A percentile compares a stretch with the other conserved stretches of the same genome.
These are phyloP conservation scores for Betula pendula DNA, from an alignment of 306 rosid genomes.

Conservation along the genomic window DNA sequence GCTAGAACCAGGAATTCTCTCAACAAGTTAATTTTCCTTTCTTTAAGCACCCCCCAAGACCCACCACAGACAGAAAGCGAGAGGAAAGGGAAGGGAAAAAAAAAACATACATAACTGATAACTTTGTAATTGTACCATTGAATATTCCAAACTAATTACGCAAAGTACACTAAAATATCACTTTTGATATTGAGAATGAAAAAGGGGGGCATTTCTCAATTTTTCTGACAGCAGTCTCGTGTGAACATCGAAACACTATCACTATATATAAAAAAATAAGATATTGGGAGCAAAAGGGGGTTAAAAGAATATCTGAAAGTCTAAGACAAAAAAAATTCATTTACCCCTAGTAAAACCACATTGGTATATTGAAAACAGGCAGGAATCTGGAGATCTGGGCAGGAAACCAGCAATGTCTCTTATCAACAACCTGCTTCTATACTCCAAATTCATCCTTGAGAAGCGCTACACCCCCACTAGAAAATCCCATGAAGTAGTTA, in stretches of 20 bases:
- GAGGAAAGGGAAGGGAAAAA: too few species aligned
- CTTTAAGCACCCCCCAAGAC: too few species aligned
- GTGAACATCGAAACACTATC: background rate
- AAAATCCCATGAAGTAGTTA: conserved; percentile 32
- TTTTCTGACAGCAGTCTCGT: background rate
- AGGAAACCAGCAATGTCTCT: background rate
- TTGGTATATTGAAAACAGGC: conserved; percentile 1
- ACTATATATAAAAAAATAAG: background rate
- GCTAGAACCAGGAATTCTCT: too few species aligned
- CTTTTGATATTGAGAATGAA: background rate
- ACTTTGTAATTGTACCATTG: too few species aligned
- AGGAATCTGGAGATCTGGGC: background rate
- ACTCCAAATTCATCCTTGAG: conserved; percentile 37
- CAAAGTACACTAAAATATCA: background rate
- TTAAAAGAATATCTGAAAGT: background rate
- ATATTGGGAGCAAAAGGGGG: background rate
- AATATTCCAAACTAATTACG: too few species aligned
- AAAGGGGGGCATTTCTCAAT: background rate
- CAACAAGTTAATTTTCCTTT: too few species aligned
- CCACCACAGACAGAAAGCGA: too few species aligned
- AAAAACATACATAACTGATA: too few species aligned
- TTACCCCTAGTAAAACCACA: background rate
- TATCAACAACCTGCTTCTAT: conserved; percentile 42
- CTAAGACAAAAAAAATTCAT: conserved; percentile 4
- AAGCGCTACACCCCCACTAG: conserved; percentile 32